These are phyloP conservation scores for Pilaira anomala DNA, from an alignment of 192 early-diverging fungal genomes.

Conservation along the genomic window DNA sequence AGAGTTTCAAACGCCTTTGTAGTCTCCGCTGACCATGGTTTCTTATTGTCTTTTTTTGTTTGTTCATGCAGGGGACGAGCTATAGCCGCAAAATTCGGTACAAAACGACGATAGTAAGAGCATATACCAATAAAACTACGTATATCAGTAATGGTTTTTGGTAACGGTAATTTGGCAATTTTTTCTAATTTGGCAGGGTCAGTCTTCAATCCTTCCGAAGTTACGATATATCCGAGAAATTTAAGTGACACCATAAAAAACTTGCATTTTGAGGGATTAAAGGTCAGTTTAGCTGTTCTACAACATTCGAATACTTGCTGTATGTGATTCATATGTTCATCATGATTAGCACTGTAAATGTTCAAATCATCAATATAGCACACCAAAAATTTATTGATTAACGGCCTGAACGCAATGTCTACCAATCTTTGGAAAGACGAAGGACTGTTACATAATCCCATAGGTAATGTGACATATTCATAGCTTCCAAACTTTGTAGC, in stretches of 20 bases:
- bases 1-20: too few relatives aligned
- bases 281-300: not conserved
- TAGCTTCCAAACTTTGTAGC: constrained; percentile 16
- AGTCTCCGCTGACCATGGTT: too few relatives aligned
- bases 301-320: constrained; percentile 15
- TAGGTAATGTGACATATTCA: constrained; percentile 23
- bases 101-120: constrained; percentile 25
- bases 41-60: too few relatives aligned
- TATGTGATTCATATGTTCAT: constrained; percentile 32
- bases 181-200: constrained; percentile 23
- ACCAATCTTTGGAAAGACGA: constrained; percentile 19
- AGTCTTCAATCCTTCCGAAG: constrained; percentile 17
- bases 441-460: constrained; percentile 26
- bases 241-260: constrained; percentile 11
- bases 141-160: constrained; percentile 9
- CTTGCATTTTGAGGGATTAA: constrained; percentile 8
- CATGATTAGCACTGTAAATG: constrained; percentile 27
- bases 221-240: constrained; percentile 32
- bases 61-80: constrained; percentile 10
- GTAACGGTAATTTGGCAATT: constrained; percentile 17
- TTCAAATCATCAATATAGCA: constrained; percentile 47
- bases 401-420: not conserved
- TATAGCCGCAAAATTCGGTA: constrained; percentile 23
- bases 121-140: constrained; percentile 24
- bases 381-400: constrained; percentile 10